A percentile compares a stretch with the other conserved stretches of the same genome.
These are phyloP conservation scores for Gossypium turneri DNA, from an alignment of 345 rosid species.

Conservation along the genomic window DNA sequence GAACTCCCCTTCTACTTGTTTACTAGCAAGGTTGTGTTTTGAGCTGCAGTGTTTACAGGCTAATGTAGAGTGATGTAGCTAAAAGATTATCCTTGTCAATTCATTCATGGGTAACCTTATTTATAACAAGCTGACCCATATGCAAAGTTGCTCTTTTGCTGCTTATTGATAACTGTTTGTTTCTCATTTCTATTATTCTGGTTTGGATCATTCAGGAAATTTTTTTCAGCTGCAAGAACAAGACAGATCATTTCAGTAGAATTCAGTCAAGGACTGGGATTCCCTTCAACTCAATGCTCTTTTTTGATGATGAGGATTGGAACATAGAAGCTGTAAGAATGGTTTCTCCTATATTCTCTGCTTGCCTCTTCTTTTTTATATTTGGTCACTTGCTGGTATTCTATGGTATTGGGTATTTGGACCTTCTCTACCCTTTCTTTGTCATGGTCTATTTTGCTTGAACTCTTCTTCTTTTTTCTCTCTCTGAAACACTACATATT, in stretches of 20 bases:
- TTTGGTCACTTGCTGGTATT: neutral
- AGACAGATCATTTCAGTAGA: slow-evolving; percentile 79
- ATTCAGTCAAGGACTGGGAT: slow-evolving; percentile 60
- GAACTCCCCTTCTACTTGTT: neutral
- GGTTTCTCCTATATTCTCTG: neutral
- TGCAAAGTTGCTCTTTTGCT: neutral
- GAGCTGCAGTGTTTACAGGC: neutral
- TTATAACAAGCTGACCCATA: neutral
- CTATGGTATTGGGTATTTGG: neutral
- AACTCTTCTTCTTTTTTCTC: neutral
- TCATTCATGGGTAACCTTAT: neutral
- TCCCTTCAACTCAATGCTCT: slow-evolving; percentile 66
- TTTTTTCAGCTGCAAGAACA: slow-evolving; percentile 63
- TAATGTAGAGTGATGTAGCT: no score
- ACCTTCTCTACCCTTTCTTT: no score
- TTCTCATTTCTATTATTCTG: no score
- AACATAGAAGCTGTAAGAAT: slow-evolving; percentile 57
- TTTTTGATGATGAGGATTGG: slow-evolving; percentile 74
- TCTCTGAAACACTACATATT: no score
- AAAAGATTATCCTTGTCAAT: neutral
- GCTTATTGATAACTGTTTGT: neutral
- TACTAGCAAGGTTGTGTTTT: neutral
- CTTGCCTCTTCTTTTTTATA: neutral
- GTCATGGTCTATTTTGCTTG: no score
- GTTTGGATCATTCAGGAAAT: slow-evolving; percentile 50